These are phyloP conservation scores for Tylopilus sp. DNA, from an alignment of 768 basidiomycete genomes.

Conservation along the genomic window DNA sequence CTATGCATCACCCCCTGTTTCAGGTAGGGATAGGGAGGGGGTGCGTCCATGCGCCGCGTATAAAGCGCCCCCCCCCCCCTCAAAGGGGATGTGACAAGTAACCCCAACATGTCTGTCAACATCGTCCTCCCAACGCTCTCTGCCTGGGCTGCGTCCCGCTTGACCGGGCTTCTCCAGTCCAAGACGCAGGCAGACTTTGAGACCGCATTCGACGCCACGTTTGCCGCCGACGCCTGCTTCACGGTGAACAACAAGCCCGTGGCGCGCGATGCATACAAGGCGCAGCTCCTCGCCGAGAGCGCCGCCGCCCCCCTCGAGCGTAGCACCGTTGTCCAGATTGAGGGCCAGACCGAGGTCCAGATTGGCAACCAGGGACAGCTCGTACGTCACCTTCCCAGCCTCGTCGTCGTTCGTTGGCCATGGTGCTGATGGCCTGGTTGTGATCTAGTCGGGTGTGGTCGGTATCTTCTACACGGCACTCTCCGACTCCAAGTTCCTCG, in stretches of 20 bases:
- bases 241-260: slow-evolving; percentile 40
- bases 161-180: slow-evolving; percentile 38
- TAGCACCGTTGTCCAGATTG: slow-evolving; percentile 18
- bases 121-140: slow-evolving; percentile 41
- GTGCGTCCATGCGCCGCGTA: background rate
- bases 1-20: background rate
- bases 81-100: background rate
- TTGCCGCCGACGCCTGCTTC: slow-evolving; percentile 35
- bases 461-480: slow-evolving; percentile 38
- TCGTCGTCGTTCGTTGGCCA: background rate
- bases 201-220: slow-evolving; percentile 38
- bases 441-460: slow-evolving; percentile 26
- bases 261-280: slow-evolving; percentile 39
- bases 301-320: slow-evolving; percentile 16
- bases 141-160: slow-evolving; percentile 38
- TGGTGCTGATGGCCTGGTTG: background rate
- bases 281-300: slow-evolving; percentile 31
- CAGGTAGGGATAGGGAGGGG: background rate
- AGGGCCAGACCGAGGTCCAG: slow-evolving; percentile 27
- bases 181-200: slow-evolving; percentile 35
- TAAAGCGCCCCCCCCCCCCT: slow-evolving; percentile 8
- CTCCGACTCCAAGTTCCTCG: slow-evolving; percentile 31
- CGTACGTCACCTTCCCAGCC: slow-evolving; percentile 10
- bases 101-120: slow-evolving; percentile 21
- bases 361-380: slow-evolving; percentile 26